Percentiles rank a stretch among this genome's conserved stretches.
These are phyloP conservation scores for Termitomyces sp. DNA, from an alignment of 768 basidiomycete genomes.

Conservation along the genomic window DNA sequence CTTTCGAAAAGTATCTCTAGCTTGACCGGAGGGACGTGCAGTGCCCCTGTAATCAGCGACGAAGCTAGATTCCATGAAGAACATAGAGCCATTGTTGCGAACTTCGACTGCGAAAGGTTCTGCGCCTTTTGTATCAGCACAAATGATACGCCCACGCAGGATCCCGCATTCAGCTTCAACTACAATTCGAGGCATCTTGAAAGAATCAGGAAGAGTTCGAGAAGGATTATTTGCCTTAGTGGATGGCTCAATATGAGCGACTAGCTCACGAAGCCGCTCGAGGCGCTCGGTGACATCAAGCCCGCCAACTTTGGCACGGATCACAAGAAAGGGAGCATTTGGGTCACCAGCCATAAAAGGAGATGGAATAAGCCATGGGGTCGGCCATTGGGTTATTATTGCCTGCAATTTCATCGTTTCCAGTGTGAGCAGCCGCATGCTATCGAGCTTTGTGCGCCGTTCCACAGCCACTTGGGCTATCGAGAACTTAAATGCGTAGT, in stretches of 20 bases:
- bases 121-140: slow-evolving; percentile 34
- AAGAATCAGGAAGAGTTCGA: slow-evolving; percentile 21
- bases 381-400: slow-evolving; percentile 59
- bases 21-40: slow-evolving; percentile 24
- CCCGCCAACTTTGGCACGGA: slow-evolving; percentile 39
- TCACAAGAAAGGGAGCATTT: slow-evolving; percentile 51
- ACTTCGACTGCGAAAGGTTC: slow-evolving; percentile 53
- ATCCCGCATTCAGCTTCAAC: slow-evolving; percentile 47
- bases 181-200: slow-evolving; percentile 44
- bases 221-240: slow-evolving; percentile 7
- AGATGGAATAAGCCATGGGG: slow-evolving; percentile 46
- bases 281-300: slow-evolving; percentile 52
- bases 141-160: slow-evolving; percentile 48
- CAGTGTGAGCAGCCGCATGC: slow-evolving; percentile 40
- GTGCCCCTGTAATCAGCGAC: slow-evolving; percentile 20
- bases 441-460: slow-evolving; percentile 30
- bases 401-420: slow-evolving; percentile 35
- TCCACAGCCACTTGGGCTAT: slow-evolving; percentile 43
- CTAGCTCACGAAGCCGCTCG: slow-evolving; percentile 43
- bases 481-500: slow-evolving; percentile 43
- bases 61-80: slow-evolving; percentile 42
- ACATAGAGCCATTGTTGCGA: slow-evolving; percentile 48
- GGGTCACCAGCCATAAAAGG: slow-evolving; percentile 54
- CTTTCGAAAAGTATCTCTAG: slow-evolving; percentile 43
- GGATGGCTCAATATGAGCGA: slow-evolving; percentile 13